These are phyloP conservation scores for Colletotrichum sp. DNA, from an alignment of 2,329 filamentous ascomycete species.

Conservation along the genomic window DNA sequence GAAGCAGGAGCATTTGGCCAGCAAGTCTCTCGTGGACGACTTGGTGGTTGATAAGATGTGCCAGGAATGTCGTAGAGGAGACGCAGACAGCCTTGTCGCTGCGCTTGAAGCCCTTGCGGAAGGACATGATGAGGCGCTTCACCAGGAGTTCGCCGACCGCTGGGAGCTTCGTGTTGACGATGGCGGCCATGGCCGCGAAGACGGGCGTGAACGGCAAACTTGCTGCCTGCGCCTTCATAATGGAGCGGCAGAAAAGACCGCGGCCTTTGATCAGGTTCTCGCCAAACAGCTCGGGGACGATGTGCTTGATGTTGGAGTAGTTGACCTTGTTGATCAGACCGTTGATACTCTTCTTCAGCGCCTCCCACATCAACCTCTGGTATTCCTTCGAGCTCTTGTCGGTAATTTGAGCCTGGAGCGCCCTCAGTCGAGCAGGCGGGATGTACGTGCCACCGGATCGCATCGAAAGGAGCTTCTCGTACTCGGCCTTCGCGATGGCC, in stretches of 20 bases:
- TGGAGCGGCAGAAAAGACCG: slow-evolving; percentile 91
- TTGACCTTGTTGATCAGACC: slow-evolving; percentile 99
- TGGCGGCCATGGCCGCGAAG: slow-evolving; percentile 93
- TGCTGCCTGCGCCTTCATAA: slow-evolving; percentile 98
- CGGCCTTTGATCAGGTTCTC: slow-evolving; percentile 93
- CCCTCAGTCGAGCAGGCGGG: slow-evolving; percentile 86
- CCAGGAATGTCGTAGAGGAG: slow-evolving; percentile 91
- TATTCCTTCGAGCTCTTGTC: slow-evolving; percentile 97
- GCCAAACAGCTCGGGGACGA: slow-evolving; percentile 92
- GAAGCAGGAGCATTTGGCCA: slow-evolving; percentile 88
- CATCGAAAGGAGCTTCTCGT: slow-evolving; percentile 90
- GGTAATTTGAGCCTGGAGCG: slow-evolving; percentile 94
- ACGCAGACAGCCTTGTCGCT: slow-evolving; percentile 98
- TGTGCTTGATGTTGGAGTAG: slow-evolving; percentile 95
- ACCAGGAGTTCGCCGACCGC: slow-evolving; percentile 92
- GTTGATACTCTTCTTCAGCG: slow-evolving; percentile 98
- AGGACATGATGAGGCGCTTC: slow-evolving; percentile 85
- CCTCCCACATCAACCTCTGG: slow-evolving; percentile 99
- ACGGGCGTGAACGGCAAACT: slow-evolving; percentile 96
- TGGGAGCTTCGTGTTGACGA: slow-evolving; percentile 96
- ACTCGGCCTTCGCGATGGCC: slow-evolving; percentile 87
- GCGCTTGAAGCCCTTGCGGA: slow-evolving; percentile 92
- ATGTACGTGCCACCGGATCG: slow-evolving; percentile 97
- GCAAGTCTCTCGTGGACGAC: slow-evolving; percentile 93
- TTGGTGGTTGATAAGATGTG: slow-evolving; percentile 94